Conservation (phyloP, 768 basidiomycete species). For the Nidula microcarpa region DNA sequence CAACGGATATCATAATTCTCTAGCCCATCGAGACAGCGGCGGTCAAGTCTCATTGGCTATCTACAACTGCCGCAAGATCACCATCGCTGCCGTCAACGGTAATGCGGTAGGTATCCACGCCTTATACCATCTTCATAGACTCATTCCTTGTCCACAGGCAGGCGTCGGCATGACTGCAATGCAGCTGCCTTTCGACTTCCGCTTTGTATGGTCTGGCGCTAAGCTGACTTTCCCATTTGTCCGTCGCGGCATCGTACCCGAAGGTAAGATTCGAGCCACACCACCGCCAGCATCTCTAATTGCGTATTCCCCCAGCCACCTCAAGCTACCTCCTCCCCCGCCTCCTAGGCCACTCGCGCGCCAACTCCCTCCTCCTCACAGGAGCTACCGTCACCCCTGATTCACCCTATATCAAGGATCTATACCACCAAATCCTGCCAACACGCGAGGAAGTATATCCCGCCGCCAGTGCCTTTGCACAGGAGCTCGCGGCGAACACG, state of each 20-base stretch:
- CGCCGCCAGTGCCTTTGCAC: constrained; percentile 45
- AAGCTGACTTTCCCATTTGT: constrained; percentile 48
- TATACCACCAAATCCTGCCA: constrained; percentile 46
- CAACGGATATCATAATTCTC: not conserved
- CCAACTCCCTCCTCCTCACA: constrained; percentile 47
- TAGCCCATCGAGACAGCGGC: constrained; percentile 48
- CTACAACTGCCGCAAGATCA: constrained; percentile 52
- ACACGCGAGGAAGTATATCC: constrained; percentile 51
- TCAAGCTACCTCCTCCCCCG: constrained; percentile 49
- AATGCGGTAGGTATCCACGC: constrained; percentile 32
- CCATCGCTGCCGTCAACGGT: constrained; percentile 48
- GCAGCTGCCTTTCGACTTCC: constrained; percentile 50
- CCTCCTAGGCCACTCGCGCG: constrained; percentile 48
- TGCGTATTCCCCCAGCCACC: constrained; percentile 9
- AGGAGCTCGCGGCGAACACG: constrained; percentile 47
- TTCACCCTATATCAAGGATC: constrained; percentile 36
- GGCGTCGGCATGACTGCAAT: constrained; percentile 48
- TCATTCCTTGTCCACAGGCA: constrained; percentile 20
- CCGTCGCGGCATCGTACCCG: constrained; percentile 45
- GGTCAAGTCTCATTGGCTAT: constrained; percentile 44
- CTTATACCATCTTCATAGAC: not conserved
- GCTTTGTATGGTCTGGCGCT: constrained; percentile 49
- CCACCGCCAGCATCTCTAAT: not conserved
- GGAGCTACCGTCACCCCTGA: constrained; percentile 40
- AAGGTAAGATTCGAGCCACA: constrained; percentile 27